Evolutionary conservation across 495 filamentous ascomycete genomes (phyloP), one percentile per base, ranked within the genome.

Genomic region (Trichoderma parareesei): DNA sequence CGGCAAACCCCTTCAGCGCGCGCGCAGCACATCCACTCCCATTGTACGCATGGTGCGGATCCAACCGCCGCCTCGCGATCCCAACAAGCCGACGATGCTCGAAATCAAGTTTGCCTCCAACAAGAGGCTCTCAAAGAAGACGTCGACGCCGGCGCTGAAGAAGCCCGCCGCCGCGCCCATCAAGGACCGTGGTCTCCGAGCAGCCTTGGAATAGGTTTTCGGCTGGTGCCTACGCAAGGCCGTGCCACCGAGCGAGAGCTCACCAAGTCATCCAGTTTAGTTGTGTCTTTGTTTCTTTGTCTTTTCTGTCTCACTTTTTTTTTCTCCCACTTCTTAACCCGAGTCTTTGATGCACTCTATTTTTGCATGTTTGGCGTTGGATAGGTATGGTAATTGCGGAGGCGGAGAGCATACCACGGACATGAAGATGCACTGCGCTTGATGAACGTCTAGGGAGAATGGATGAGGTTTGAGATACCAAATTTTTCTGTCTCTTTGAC

Each of bases 131-230:
- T 14, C 35, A n/a, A 33, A 35, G 53, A 27, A 27, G 27, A 27
- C 27, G 27, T 2, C 27, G 27, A 27, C 27, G 27, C 27, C 27
- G 27, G 27, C 27, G 27, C 27, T 2, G 53, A 5, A 20, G 27
- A 57, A 35, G 16, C 33, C 53, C 27, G 33, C 53, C 53, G 53
- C 53, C 53, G 37, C 14, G 33, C 53, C 53, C 20, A 57, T 57
- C 53, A 57, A 57, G 53, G 53, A 57, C 53, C 53, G 53, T 18
- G 53, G 53, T 37, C 53, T 57, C 53, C 35, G 27, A 57, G 53
- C 53, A 57, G 20, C 33, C 53, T 57, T 57, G 53, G 53, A 57
- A 57, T 57, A 57, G 53, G 11, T 57, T 57, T 57, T 57, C 53
- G 53, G 53, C 53, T 57, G 53, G 53, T 37, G 33, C 33, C 27